Evolutionary conservation across 192 early-diverging fungal species (phyloP), one percentile per base, ranked within the genome.

Genomic region (Chytriomyces hyalinus): DNA sequence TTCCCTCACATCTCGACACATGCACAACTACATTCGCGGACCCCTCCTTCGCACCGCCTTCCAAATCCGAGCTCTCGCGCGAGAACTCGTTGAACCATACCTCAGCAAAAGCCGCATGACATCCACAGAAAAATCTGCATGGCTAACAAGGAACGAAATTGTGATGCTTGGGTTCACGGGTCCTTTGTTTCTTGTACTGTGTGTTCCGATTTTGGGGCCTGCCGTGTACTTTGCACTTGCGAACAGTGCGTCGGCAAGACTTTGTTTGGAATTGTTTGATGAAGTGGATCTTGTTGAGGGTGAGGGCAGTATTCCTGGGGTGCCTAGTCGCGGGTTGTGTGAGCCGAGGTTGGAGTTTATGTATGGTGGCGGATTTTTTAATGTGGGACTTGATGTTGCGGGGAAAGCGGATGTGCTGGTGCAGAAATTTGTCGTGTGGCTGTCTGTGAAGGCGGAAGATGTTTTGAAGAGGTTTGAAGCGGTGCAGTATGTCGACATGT

Each of bases 21-120:
- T 78, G 78, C 72, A 73, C 67, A 28, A 64, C n/a, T 85, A 80
- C 65, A 72, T 82, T 28, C 62, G 64, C n/a, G 78, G 80, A 11
- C 76, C 77, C 24, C 66, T 82, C 6, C 47, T 85, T 5, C 63
- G 76, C n/a, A 50, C 44, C 3, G 63, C 78, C 13, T 53, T 81
- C 48, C 44, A 64, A 15, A 67, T 85, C 68, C 69, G 84, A 24
- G 65, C 80, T 1, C 63, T 85, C 7, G 80, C 72, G 28, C 44
- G 84, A 45, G 84, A 85, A 66, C 64, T 85, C 47, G 73, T 82
- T 5, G 84, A 85, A 47, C 84, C 84, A n/a, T 85, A 85, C 64
- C 43, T 82, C 22, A 80, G 78, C 70, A 69, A 81, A 28, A 77
- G 73, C 43, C 44, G 73, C 5, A 80, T 85, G 80, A 61, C 43